Conservation (phyloP, 2,329 filamentous ascomycete species). For the Huntiella bhutanensis region DNA sequence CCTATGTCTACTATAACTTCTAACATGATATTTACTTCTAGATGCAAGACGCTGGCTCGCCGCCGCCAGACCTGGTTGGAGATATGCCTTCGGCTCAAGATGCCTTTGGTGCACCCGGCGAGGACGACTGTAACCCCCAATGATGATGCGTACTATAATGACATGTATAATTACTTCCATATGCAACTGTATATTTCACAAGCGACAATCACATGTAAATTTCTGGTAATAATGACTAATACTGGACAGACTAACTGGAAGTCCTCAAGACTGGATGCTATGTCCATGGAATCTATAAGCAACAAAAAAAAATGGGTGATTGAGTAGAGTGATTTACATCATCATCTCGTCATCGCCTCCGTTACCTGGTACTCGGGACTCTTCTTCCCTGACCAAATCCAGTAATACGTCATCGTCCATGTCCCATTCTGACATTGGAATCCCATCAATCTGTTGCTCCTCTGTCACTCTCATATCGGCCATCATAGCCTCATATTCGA, state of each 20-base stretch:
- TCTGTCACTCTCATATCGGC: not conserved
- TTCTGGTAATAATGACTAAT: too few species aligned
- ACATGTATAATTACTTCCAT: too few species aligned
- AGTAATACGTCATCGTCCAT: conserved; percentile 15
- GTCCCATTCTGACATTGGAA: conserved; percentile 11
- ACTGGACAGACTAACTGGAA: too few species aligned
- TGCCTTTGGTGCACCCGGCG: conserved; percentile 39
- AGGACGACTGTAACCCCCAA: conserved; percentile 40
- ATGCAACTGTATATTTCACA: too few species aligned
- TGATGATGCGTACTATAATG: conserved; percentile 18
- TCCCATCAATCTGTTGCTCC: not conserved
- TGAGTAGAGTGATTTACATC: not conserved
- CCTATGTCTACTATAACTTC: not conserved
- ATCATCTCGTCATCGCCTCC: conserved; percentile 13
- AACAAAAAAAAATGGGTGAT: not conserved
- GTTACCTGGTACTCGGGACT: conserved; percentile 14
- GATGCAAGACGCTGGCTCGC: conserved; percentile 94
- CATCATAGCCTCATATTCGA: conserved; percentile 6
- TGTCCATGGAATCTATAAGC: conserved; percentile 13
- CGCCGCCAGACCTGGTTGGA: conserved; percentile 76
- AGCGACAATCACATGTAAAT: too few species aligned
- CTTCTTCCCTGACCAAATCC: conserved; percentile 35
- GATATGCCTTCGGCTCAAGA: conserved; percentile 75
- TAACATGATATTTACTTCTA: conserved; percentile 19
- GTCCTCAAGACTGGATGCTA: not conserved